These are phyloP conservation scores for Aspergillus spinulosporus DNA, from an alignment of 2,329 filamentous ascomycete genomes.

Conservation along the genomic window DNA sequence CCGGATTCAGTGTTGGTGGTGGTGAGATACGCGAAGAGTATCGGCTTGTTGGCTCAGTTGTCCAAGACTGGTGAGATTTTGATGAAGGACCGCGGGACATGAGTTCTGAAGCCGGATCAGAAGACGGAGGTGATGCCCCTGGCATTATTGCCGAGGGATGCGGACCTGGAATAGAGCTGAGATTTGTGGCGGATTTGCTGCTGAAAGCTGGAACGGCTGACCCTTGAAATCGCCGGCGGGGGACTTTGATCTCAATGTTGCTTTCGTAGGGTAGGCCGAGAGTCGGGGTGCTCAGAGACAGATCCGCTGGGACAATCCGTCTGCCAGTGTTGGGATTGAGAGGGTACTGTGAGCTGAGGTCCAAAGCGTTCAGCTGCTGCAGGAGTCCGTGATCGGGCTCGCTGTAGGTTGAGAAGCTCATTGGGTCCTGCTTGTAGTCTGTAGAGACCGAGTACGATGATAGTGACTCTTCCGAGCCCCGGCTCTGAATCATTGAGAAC, in stretches of 20 bases:
- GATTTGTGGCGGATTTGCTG: conserved; percentile 13
- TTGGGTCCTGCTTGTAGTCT: conserved; percentile 29
- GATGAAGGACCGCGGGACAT: conserved; percentile 38
- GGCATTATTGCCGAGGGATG: conserved; percentile 41
- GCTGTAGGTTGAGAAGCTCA: conserved; percentile 35
- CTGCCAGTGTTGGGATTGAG: conserved; percentile 24
- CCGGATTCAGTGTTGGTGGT: conserved; percentile 16
- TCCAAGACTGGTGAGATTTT: conserved; percentile 39
- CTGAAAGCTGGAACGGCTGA: conserved; percentile 18
- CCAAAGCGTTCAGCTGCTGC: conserved; percentile 22
- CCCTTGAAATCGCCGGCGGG: conserved; percentile 21
- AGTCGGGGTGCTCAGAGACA: conserved; percentile 31
- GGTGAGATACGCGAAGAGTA: conserved; percentile 30
- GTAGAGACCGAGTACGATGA: conserved; percentile 30
- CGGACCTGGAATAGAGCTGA: conserved; percentile 14
- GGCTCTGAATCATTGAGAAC: conserved; percentile 24
- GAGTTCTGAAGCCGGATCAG: conserved; percentile 32
- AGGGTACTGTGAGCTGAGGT: conserved; percentile 24
- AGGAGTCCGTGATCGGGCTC: conserved; percentile 30
- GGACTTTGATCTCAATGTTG: conserved; percentile 34
- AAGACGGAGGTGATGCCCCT: conserved; percentile 31
- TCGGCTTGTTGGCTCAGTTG: conserved; percentile 35
- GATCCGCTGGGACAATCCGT: conserved; percentile 19
- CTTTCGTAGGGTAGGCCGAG: conserved; percentile 36
- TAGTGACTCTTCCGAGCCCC: conserved; percentile 35